Conservation (phyloP, 2,329 filamentous ascomycete species). For the Trichoderma sp. region DNA sequence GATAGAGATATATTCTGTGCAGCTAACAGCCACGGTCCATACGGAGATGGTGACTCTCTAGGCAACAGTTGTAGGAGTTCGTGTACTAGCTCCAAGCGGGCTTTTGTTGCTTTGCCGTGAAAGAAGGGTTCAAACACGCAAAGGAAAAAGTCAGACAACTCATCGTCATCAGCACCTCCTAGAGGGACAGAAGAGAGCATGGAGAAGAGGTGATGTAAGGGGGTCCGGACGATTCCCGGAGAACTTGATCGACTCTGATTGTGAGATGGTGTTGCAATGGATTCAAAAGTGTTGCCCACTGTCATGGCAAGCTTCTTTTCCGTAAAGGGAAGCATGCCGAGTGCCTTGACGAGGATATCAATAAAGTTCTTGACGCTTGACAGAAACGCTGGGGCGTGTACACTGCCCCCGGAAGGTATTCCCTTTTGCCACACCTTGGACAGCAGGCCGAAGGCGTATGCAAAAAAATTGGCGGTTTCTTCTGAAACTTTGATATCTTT, state of each 20-base stretch:
- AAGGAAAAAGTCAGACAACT: conserved; percentile 45
- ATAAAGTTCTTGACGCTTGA: conserved; percentile 52
- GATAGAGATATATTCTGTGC: conserved; percentile 45
- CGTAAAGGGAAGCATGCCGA: conserved; percentile 61
- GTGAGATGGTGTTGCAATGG: conserved; percentile 64
- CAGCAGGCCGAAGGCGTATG: conserved; percentile 66
- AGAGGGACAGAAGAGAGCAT: conserved; percentile 54
- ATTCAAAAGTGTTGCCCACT: conserved; percentile 56
- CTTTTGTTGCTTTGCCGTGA: conserved; percentile 43
- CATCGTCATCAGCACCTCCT: conserved; percentile 47
- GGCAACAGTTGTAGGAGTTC: conserved; percentile 53
- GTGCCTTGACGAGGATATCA: conserved; percentile 45
- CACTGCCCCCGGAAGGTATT: conserved; percentile 42
- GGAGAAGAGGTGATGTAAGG: conserved; percentile 64
- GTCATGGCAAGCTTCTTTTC: conserved; percentile 56
- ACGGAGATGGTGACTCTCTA: conserved; percentile 43
- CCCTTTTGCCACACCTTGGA: conserved; percentile 61
- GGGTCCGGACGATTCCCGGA: conserved; percentile 51
- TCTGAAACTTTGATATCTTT: conserved; percentile 89
- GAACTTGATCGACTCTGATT: conserved; percentile 50
- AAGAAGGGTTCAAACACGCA: conserved; percentile 59
- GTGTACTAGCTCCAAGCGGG: conserved; percentile 45
- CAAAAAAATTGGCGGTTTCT: conserved; percentile 78
- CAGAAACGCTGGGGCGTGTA: conserved; percentile 49
- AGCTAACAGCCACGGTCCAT: conserved; percentile 51